Base-by-base conservation (phyloP, 169 alveolate genomes). In the Plasmodium gonderi region DNA sequence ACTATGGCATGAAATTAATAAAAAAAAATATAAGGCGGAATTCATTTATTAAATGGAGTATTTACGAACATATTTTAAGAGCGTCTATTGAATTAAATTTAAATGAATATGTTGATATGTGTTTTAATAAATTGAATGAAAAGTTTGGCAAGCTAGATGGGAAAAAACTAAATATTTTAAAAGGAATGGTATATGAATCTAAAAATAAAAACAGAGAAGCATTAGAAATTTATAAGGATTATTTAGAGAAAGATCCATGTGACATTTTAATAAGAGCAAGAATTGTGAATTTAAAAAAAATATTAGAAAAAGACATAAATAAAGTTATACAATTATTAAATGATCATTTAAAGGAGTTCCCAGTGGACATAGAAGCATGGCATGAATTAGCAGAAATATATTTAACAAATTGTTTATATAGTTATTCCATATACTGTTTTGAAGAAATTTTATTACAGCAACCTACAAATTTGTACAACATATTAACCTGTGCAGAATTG, bases 401-500 rank as follows among this genome's bases (percentile, higher is more conserved):
- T 74, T 26, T 91, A 45, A 44, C 42, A 17, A 33, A 47, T 29
- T 78, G 94, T 77, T 77, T 64, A 42, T 91, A 79, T 54, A 82
- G 47, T 8, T 80, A 89, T 74, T 79, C 95, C 38, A 65, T 91
- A 47, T 85, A 72, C 33, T 91, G 95, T 54, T 75, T 80, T 51
- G 92, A 91, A 60, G 95, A 91, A 80, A 75, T 78, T 31, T 64
- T 91, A 42, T 64, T 91, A 60, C 91, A 91, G 26, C 29, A 14
- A 3, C 92, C 91, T 2, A 81, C 72, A 17, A 91, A 83, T 64
- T 76, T 91, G 49, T 91, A 80, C 78, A 65, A 72, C 78, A 75
- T 91, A 60, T 68, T 91, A 69, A 83, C 95, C 54, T 78, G 91
- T 51, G 95, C 95, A 33, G 95, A 91, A 91, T 74, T 91, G 74